Conservation (phyloP, 495 filamentous ascomycete genomes). For the Ascobolus immersus region DNA sequence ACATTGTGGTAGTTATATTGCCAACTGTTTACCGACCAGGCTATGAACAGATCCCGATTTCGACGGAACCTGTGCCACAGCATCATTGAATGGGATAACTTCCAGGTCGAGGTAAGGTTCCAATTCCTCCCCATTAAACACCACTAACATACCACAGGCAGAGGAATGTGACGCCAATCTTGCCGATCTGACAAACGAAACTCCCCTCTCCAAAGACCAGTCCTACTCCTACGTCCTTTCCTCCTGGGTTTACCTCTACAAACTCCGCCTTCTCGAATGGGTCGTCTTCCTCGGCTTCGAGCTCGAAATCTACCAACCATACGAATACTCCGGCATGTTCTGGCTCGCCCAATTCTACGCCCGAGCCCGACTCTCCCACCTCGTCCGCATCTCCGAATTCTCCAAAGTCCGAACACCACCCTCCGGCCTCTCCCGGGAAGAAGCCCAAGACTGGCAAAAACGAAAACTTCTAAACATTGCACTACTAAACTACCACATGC, state of each 20-base stretch:
- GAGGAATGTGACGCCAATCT: slow-evolving; percentile 55
- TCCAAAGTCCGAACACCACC: slow-evolving; percentile 6
- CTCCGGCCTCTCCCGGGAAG: background rate
- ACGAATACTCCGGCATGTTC: slow-evolving; percentile 77
- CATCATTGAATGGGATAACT: slow-evolving; percentile 55
- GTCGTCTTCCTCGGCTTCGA: slow-evolving; percentile 91
- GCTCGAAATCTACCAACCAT: slow-evolving; percentile 60
- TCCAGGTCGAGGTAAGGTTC: slow-evolving; percentile 43
- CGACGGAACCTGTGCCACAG: slow-evolving; percentile 61
- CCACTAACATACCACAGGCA: slow-evolving; percentile 20
- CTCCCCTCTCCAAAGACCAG: slow-evolving; percentile 24
- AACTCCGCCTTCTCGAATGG: slow-evolving; percentile 62
- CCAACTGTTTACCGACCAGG: slow-evolving; percentile 22
- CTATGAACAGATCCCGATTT: slow-evolving; percentile 71
- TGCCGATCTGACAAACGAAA: slow-evolving; percentile 33
- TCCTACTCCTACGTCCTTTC: slow-evolving; percentile 48
- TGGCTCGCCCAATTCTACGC: slow-evolving; percentile 45
- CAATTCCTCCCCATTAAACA: background rate
- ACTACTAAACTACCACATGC: slow-evolving; percentile 32
- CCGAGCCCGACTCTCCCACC: slow-evolving; percentile 29
- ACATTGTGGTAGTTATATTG: slow-evolving; percentile 1
- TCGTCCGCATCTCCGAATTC: slow-evolving; percentile 47
- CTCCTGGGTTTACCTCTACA: slow-evolving; percentile 73
- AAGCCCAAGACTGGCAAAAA: slow-evolving; percentile 15
- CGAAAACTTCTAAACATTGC: slow-evolving; percentile 30